A percentile compares a stretch with the other conserved stretches of the same genome.
Evolutionary conservation across 805 yeast genomes (phyloP).

Genomic region (Wickerhamiella alocasiicola): DNA sequence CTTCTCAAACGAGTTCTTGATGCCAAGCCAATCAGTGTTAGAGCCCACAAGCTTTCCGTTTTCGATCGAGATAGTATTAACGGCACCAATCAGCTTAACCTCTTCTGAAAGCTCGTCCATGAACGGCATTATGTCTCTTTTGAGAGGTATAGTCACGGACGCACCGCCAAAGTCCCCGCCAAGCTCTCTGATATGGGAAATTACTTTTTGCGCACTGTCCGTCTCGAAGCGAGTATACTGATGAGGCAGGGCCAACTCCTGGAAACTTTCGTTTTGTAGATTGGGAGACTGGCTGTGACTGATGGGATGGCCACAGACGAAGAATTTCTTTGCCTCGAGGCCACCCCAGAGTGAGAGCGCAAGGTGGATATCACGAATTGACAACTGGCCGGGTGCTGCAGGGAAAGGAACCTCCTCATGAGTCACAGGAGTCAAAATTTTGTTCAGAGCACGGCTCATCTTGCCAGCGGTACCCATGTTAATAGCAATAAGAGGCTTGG

Average conservation of each 20-base stretch:
- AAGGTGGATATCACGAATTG: slow-evolving; percentile 51
- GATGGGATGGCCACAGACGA: slow-evolving; percentile 71
- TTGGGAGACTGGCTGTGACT: slow-evolving; percentile 81
- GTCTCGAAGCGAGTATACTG: slow-evolving; percentile 57
- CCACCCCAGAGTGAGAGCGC: slow-evolving; percentile 50
- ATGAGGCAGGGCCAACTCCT: slow-evolving; percentile 67
- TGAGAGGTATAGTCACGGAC: slow-evolving; percentile 89
- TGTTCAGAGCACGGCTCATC: slow-evolving; percentile 65
- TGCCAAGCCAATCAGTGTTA: slow-evolving; percentile 94
- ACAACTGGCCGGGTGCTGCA: slow-evolving; percentile 74
- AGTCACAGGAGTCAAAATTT: slow-evolving; percentile 71
- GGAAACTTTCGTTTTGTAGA: slow-evolving; percentile 70
- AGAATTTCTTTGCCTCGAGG: slow-evolving; percentile 44
- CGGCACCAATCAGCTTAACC: slow-evolving; percentile 80
- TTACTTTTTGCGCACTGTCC: slow-evolving; percentile 44
- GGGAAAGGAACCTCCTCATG: slow-evolving; percentile 51
- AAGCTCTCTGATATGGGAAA: slow-evolving; percentile 36
- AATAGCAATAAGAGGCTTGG: slow-evolving; percentile 63
- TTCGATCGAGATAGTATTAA: slow-evolving; percentile 69
- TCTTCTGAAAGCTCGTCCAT: slow-evolving; percentile 58
- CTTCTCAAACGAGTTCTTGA: slow-evolving; percentile 49
- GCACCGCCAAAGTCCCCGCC: slow-evolving; percentile 67
- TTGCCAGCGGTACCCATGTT: slow-evolving; percentile 71
- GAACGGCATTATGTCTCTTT: slow-evolving; percentile 61
- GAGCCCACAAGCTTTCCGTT: slow-evolving; percentile 52